phyloP scores from a whole-genome alignment of 2,329 filamentous ascomycete genomes.

The Cercospora sojina region DNA sequence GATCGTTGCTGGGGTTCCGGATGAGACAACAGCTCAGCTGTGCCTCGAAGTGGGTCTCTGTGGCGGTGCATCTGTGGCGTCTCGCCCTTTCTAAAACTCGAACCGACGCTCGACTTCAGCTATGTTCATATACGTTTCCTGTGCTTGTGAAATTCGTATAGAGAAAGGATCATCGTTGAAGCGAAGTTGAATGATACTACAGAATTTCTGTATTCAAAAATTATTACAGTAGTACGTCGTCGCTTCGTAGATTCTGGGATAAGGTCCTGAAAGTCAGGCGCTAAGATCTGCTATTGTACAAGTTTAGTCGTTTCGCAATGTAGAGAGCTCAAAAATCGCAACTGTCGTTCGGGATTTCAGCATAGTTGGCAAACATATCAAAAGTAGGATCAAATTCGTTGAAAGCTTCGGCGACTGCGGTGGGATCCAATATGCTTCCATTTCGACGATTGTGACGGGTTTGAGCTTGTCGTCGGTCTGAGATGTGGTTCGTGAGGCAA shows the following conservation, averaged over 20 bases:
- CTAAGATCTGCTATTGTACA: neutral
- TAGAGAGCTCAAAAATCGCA: neutral
- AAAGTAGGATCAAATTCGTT: neutral
- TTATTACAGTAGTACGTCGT: neutral
- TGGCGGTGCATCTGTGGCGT: neutral
- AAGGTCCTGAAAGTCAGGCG: neutral
- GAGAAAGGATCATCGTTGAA: neutral
- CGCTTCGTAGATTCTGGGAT: neutral
- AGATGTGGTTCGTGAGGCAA: constrained; percentile 4
- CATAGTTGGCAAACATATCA: neutral
- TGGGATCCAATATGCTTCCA: neutral
- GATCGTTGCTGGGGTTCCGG: constrained; percentile 1
- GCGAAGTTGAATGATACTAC: neutral
- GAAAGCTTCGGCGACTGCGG: neutral
- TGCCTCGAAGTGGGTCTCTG: neutral
- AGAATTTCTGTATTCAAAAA: neutral
- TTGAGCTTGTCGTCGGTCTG: neutral
- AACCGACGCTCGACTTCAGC: neutral
- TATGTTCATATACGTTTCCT: neutral
- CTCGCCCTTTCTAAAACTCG: neutral
- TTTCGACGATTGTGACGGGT: neutral
- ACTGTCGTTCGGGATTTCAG: neutral
- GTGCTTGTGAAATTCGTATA: neutral
- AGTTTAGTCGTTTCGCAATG: neutral
- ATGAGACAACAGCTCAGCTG: neutral